A percentile compares a stretch with the other conserved stretches of the same genome.
phyloP scores from a whole-genome alignment of 2,329 filamentous ascomycete genomes.

The Phialemoniopsis sp. region DNA sequence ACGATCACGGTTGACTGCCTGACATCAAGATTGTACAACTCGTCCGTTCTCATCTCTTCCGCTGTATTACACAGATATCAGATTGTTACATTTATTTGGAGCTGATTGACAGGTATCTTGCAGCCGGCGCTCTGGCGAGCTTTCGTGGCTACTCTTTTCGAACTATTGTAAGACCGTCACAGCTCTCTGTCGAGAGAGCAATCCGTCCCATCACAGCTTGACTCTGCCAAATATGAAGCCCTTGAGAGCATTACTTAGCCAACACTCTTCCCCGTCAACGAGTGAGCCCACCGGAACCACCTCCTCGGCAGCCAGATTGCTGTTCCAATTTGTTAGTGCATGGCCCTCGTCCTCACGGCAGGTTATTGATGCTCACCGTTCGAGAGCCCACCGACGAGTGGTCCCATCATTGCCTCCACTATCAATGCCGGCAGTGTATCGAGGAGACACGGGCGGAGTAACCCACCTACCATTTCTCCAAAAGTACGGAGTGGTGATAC shows the following conservation, averaged over 20 bases:
- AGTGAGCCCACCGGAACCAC: slow-evolving; percentile 56
- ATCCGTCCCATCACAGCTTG: no score
- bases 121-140: no score
- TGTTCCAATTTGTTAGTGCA: slow-evolving; percentile 19
- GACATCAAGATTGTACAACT: no score
- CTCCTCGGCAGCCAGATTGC: slow-evolving; percentile 61
- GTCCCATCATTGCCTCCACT: slow-evolving; percentile 82
- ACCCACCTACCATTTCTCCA: slow-evolving; percentile 71
- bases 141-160: no score
- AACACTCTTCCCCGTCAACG: slow-evolving; percentile 70
- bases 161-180: no score
- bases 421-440: slow-evolving; percentile 30
- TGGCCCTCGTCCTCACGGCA: no score
- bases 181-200: no score
- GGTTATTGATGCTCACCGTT: slow-evolving; percentile 42
- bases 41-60: no score
- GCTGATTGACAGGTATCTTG: no score
- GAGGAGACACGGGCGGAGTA: slow-evolving; percentile 62
- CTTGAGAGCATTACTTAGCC: slow-evolving; percentile 83
- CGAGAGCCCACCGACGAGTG: slow-evolving; percentile 77
- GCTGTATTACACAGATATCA: no score
- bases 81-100: no score
- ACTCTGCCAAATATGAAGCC: slow-evolving; percentile 62
- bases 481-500: slow-evolving; percentile 78
- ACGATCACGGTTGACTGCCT: slow-evolving; percentile 1